Conservation (phyloP, 2,329 filamentous ascomycete species). For the Exophiala phaeomuriformis region DNA sequence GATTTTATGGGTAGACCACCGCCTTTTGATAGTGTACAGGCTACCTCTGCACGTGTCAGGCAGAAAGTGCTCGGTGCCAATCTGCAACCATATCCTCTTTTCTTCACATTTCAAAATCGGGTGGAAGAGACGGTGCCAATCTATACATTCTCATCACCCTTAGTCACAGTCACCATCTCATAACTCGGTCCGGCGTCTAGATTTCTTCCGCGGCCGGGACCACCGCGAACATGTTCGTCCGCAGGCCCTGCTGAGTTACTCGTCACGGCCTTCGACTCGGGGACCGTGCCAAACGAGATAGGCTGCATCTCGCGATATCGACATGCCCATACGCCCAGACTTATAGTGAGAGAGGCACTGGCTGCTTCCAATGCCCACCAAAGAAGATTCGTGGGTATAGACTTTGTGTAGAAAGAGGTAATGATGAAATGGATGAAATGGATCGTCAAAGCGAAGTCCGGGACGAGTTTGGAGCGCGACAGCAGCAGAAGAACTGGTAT, state of each 20-base stretch:
- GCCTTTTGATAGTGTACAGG: no score
- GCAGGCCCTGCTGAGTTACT: neutral
- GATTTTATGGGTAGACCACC: no score
- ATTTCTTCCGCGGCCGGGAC: constrained; percentile 26
- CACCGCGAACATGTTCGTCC: constrained; percentile 35
- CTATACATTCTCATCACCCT: constrained; percentile 26
- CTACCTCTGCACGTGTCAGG: no score
- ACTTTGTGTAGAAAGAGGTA: constrained; percentile 69
- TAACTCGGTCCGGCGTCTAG: constrained; percentile 42
- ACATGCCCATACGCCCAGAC: constrained; percentile 80
- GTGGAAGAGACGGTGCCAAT: neutral
- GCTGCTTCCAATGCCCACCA: constrained; percentile 73
- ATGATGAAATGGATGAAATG: constrained; percentile 74
- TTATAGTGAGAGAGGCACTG: constrained; percentile 57
- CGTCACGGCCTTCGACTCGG: no score
- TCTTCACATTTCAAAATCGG: no score
- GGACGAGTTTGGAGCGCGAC: constrained; percentile 83
- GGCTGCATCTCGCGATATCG: constrained; percentile 82
- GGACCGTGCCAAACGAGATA: constrained; percentile 68
- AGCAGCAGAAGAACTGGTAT: constrained; percentile 77
- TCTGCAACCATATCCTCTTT: neutral
- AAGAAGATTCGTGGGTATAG: constrained; percentile 66
- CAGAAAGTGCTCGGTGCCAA: neutral
- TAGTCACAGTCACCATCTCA: constrained; percentile 56
- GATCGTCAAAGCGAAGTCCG: constrained; percentile 86